Evolutionary conservation across 1,284 basidiomycete species (phyloP).

Genomic region (Cryptococcus depauperatus): DNA sequence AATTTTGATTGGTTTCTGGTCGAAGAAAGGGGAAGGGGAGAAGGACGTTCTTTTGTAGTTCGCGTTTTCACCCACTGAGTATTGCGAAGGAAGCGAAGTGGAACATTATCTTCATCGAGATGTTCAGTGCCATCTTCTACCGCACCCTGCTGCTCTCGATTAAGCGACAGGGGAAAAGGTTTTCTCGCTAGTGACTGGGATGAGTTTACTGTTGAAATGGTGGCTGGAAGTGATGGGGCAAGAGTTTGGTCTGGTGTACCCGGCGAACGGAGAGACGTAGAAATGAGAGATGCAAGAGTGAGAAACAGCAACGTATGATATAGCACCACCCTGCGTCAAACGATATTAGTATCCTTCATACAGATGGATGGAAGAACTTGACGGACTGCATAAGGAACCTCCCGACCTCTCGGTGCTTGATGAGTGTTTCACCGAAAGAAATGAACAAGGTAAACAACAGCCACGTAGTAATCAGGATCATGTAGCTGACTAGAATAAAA

Average conservation of each 20-base stretch:
- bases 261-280: conserved; percentile 18
- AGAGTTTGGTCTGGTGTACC: conserved; percentile 25
- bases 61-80: conserved; percentile 20
- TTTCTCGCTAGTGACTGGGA: not conserved
- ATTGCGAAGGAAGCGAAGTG: conserved; percentile 23
- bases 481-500: conserved; percentile 28
- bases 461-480: conserved; percentile 23
- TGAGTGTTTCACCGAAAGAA: conserved; percentile 20
- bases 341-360: not conserved
- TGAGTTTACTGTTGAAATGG: not conserved
- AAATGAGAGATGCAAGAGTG: conserved; percentile 22
- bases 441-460: conserved; percentile 25
- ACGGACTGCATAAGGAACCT: conserved; percentile 30
- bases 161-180: too few relatives aligned
- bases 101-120: conserved; percentile 27
- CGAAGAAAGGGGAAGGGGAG: conserved; percentile 20
- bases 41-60: conserved; percentile 20
- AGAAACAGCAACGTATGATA: conserved; percentile 22
- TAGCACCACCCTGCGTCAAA: conserved; percentile 15
- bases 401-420: conserved; percentile 16
- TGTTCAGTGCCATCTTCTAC: not conserved
- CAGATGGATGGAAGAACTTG: not conserved
- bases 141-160: not conserved
- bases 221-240: conserved; percentile 6
- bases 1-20: too few relatives aligned